A percentile compares a stretch with the other conserved stretches of the same genome.
These are phyloP conservation scores for Gonium pectorale DNA, from an alignment of 139 green algal species.

Conservation along the genomic window DNA sequence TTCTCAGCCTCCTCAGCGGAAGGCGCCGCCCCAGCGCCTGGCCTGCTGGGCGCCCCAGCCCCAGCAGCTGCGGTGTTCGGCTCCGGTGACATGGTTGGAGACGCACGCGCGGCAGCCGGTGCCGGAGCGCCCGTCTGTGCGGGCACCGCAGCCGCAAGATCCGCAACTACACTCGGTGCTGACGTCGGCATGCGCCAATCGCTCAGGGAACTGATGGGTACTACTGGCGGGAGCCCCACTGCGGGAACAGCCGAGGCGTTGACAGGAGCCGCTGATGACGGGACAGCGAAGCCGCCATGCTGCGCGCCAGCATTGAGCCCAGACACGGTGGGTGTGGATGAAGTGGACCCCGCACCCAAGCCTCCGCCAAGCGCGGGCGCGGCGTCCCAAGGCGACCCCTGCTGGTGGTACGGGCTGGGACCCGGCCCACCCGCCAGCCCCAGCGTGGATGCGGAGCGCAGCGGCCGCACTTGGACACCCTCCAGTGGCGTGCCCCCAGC, in stretches of 20 bases:
- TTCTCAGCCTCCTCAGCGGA: slow-evolving; percentile 6
- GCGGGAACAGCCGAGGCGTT: neutral
- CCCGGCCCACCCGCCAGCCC: neutral
- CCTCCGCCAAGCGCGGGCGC: neutral
- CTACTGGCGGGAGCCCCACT: slow-evolving; percentile 1
- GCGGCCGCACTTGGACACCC: slow-evolving; percentile 13
- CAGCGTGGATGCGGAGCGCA: neutral
- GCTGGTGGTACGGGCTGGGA: slow-evolving; percentile 29
- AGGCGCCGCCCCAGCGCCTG: neutral
- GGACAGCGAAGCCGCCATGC: neutral
- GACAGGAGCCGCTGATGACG: neutral
- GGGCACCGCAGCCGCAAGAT: neutral
- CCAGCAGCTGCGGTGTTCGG: neutral
- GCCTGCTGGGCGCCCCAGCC: neutral
- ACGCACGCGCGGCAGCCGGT: neutral
- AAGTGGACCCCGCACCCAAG: neutral
- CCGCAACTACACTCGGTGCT: neutral
- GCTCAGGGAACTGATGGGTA: slow-evolving; percentile 34
- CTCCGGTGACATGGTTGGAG: neutral
- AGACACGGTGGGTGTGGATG: slow-evolving; percentile 13
- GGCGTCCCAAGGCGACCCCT: slow-evolving; percentile 18
- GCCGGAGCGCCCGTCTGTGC: neutral
- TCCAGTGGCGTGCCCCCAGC: neutral
- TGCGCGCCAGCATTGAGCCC: neutral
- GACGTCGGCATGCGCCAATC: slow-evolving; percentile 13